Percentiles rank a stretch among this genome's conserved stretches.
phyloP scores from a whole-genome alignment of 2,329 filamentous ascomycete genomes.

The Claviceps pazoutovae region DNA sequence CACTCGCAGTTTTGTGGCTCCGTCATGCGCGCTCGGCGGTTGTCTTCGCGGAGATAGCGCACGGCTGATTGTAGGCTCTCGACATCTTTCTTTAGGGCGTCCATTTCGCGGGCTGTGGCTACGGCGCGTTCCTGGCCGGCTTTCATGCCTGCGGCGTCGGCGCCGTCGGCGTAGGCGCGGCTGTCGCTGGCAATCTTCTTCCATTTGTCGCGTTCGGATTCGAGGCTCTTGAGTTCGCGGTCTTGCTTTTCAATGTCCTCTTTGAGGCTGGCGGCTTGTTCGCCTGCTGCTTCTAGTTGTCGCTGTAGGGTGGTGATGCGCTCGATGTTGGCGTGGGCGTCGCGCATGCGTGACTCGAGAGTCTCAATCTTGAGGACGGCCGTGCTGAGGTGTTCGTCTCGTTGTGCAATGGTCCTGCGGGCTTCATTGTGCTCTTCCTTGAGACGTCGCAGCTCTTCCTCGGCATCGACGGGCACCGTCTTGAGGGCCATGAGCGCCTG shows the following conservation, averaged over 20 bases:
- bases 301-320: slow-evolving; percentile 52
- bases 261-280: slow-evolving; percentile 37
- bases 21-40: slow-evolving; percentile 42
- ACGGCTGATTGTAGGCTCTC: slow-evolving; percentile 49
- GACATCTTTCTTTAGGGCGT: slow-evolving; percentile 56
- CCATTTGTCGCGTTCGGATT: slow-evolving; percentile 55
- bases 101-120: slow-evolving; percentile 58
- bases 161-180: slow-evolving; percentile 38
- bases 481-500: slow-evolving; percentile 73
- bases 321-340: slow-evolving; percentile 64
- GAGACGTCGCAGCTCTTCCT: slow-evolving; percentile 69
- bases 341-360: slow-evolving; percentile 73
- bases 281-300: slow-evolving; percentile 38
- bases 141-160: slow-evolving; percentile 36
- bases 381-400: slow-evolving; percentile 75
- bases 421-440: slow-evolving; percentile 70
- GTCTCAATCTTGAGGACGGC: slow-evolving; percentile 87
- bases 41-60: slow-evolving; percentile 54
- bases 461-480: slow-evolving; percentile 64
- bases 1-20: slow-evolving; percentile 46
- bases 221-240: slow-evolving; percentile 49
- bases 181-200: slow-evolving; percentile 55
- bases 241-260: slow-evolving; percentile 55
- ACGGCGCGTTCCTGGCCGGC: slow-evolving; percentile 53
- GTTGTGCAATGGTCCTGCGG: slow-evolving; percentile 54